Evolutionary conservation across 1,284 basidiomycete genomes (phyloP), one percentile per base, ranked within the genome.

Genomic region (Neonothopanus nambi): DNA sequence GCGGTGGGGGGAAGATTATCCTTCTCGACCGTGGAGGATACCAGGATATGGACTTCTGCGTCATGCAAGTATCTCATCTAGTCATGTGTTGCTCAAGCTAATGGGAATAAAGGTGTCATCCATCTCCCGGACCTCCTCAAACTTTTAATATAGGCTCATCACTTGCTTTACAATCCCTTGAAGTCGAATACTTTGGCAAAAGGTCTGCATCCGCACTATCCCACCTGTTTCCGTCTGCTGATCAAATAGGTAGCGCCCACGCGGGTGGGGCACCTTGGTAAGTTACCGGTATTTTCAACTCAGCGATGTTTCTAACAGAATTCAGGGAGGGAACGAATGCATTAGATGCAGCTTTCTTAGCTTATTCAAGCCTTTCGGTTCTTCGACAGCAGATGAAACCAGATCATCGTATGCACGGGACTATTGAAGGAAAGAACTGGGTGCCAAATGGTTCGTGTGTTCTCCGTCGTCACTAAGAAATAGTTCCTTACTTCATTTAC

Each of bases 281-380:
- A 51, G 66, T 56, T 47, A 49, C 28, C 33, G 30, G 50, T 36
- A 36, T 9, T 50, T 28, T 57, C 28, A 26, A 21, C 26, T 30
- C 28, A 42, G 23, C 11, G 15, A 11, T 38, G 4, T 23, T 24
- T 42, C 43, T 45, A 2, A 30, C 23, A n/a, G n/a, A 45, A 21
- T 48, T 38, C 50, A 78, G 90, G 90, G 88, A 93, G 69, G 93
- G 87, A 21, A 79, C 80, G 55, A 94, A 94, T 64, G 91, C 92
- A 4, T 79, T 91, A 39, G 92, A 93, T 66, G 93, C 91, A 0
- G 91, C 88, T 2, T 87, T 92, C 61, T 70, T 90, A 15, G 87
- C 90, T 2, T 95, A 95, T 69, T 81, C 80, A 7, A 78, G 80
- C 53, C 77, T 95, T 42, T 85, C 89, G 8, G 82, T 82, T 1